Conservation (phyloP, 164 flowering plant species). For the Vitis cinerea region DNA sequence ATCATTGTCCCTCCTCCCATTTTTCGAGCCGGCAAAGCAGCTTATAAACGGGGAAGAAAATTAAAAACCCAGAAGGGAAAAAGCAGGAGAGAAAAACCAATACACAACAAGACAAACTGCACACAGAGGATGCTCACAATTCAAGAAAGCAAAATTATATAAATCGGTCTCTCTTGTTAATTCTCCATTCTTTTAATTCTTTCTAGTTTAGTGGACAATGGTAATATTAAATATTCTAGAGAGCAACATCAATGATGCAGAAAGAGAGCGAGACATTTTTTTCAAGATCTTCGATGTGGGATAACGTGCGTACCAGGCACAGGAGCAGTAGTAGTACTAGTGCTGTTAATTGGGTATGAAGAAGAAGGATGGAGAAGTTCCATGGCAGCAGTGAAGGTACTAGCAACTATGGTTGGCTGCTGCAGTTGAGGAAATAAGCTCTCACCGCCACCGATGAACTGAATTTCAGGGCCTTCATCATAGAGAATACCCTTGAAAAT, state of each 20-base stretch:
- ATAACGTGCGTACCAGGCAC: conserved; percentile 28
- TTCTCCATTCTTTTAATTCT: not conserved
- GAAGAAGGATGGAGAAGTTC: conserved; percentile 6
- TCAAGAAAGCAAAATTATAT: not conserved
- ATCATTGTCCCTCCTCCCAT: too few species aligned
- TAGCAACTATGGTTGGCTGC: not conserved
- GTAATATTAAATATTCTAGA: not conserved
- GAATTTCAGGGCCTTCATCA: conserved; percentile 41
- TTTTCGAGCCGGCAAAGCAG: conserved; percentile 8
- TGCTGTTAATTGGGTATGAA: conserved; percentile 7
- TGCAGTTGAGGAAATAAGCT: conserved; percentile 2
- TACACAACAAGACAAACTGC: conserved; percentile 16
- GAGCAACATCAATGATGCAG: not conserved
- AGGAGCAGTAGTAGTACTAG: not conserved
- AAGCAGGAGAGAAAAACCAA: not conserved
- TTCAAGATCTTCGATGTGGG: conserved; percentile 16
- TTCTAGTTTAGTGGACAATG: not conserved
- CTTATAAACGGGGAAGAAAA: conserved; percentile 6
- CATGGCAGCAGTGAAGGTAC: not conserved
- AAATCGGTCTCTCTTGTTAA: not conserved
- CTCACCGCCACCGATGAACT: not conserved
- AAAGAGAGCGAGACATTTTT: not conserved
- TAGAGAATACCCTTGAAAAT: conserved; percentile 52
- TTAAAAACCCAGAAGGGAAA: not conserved
- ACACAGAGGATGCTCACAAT: conserved; percentile 3